A percentile compares a stretch with the other conserved stretches of the same genome.
Evolutionary conservation across 1,284 basidiomycete genomes (phyloP).

Genomic region (Sporisorium sorghi): DNA sequence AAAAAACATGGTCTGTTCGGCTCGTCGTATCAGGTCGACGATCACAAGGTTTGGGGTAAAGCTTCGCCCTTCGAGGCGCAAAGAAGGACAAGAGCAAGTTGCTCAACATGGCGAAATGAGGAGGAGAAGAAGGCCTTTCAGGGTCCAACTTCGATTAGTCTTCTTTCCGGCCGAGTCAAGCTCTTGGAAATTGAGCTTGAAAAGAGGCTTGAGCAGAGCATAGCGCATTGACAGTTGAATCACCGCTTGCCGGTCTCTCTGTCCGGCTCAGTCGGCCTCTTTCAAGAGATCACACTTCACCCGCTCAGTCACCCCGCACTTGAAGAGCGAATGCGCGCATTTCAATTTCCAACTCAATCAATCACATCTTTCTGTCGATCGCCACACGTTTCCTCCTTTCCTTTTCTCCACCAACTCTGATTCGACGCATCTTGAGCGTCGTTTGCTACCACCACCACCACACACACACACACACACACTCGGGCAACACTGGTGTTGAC

Average conservation of each 20-base stretch:
- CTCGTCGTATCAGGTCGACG: no score
- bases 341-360: not conserved
- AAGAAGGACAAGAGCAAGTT: not conserved
- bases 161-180: not conserved
- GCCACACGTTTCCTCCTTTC: constrained; percentile 3
- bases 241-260: not conserved
- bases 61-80: no score
- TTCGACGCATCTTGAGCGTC: not conserved
- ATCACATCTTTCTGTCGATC: not conserved
- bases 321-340: not conserved
- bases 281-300: not conserved
- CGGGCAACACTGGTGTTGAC: no score
- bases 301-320: not conserved
- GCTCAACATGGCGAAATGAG: no score
- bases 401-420: not conserved
- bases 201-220: no score
- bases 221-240: not conserved
- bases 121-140: not conserved
- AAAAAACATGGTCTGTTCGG: no score
- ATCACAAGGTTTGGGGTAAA: no score
- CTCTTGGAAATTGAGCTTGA: not conserved
- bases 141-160: constrained; percentile 2
- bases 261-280: constrained; percentile 7
- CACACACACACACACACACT: no score
- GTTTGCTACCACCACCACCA: not conserved